Evolutionary conservation across 805 yeast species (phyloP), one percentile per base, ranked within the genome.

Genomic region (Brettanomyces custersianus): DNA sequence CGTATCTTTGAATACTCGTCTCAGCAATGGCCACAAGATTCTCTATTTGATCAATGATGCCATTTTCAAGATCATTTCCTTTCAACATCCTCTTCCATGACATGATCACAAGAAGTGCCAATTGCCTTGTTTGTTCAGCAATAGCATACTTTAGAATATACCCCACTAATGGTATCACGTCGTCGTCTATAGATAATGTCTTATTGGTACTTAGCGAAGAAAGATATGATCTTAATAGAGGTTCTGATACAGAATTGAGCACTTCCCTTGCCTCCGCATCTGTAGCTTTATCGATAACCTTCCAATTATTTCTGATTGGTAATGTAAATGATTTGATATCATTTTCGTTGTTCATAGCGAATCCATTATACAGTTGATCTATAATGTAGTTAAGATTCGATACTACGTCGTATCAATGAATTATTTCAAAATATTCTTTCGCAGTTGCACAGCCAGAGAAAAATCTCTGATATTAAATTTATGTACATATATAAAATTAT

Each of bases 11-110:
- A 2, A 23, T 7, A 22, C 42, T 35, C 2, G 43, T 35, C 5
- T 44, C 43, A 2, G 38, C 20, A 5, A 38, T 20, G 4, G 36
- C 28, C 6, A 47, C 24, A 17, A 41, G 17, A 16, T 51, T 50
- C 7, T 50, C 57, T 8, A 48, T 26, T 25, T 37, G 33, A n/a
- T 22, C 42, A 4, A 13, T 21, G 8, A 41, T 27, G 4, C 20
- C 21, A 2, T 15, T 4, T 5, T 16, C 26, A 13, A 37, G 19
- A 4, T 12, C 18, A 3, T 18, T 33, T 15, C 13, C 18, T 6
- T 24, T 23, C 8, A 17, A 27, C 12, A 20, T 6, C 15, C 22
- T 23, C 5, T 31, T 21, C 11, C 42, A 15, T 10, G 34, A 22
- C 20, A 39, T 20, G 5, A 43, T 20, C 9, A 38, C 34, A 20